phyloP scores from a whole-genome alignment of 352 stramenopile species.

The Pythium aquatile region DNA sequence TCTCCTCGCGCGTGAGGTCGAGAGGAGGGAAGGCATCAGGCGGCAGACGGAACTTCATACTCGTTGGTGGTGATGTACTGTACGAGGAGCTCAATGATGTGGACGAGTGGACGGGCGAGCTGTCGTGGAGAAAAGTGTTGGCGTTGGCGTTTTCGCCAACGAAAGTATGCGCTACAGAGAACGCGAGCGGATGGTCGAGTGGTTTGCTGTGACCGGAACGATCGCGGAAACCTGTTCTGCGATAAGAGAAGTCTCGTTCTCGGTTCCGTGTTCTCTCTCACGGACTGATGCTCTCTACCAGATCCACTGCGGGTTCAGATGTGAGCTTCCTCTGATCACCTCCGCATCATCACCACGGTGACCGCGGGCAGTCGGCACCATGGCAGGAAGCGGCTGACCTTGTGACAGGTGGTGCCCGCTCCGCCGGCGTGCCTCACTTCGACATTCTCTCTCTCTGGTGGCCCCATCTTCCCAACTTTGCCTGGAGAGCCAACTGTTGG shows the following conservation, averaged over 20 bases:
- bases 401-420: slow-evolving; percentile 3
- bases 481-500: not conserved
- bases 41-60: slow-evolving; percentile 49
- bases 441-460: slow-evolving; percentile 6
- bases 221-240: not conserved
- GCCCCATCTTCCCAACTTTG: slow-evolving; percentile 1
- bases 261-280: not conserved
- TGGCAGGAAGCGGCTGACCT: not conserved
- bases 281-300: not conserved
- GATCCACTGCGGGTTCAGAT: slow-evolving; percentile 3
- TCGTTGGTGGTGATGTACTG: slow-evolving; percentile 1
- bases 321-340: not conserved
- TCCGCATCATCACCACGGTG: not conserved
- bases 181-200: not conserved
- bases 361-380: not conserved
- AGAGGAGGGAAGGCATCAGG: slow-evolving; percentile 34
- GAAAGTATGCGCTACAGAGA: not conserved
- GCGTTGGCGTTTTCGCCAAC: slow-evolving; percentile 1
- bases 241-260: not conserved
- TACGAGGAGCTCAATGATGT: not conserved
- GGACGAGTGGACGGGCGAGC: not conserved
- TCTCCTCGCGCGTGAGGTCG: slow-evolving; percentile 29
- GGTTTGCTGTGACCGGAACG: not conserved
- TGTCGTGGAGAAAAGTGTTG: not conserved
- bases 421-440: not conserved